Evolutionary conservation across 2,329 filamentous ascomycete species (phyloP).

Genomic region (Aspergillus sp.): DNA sequence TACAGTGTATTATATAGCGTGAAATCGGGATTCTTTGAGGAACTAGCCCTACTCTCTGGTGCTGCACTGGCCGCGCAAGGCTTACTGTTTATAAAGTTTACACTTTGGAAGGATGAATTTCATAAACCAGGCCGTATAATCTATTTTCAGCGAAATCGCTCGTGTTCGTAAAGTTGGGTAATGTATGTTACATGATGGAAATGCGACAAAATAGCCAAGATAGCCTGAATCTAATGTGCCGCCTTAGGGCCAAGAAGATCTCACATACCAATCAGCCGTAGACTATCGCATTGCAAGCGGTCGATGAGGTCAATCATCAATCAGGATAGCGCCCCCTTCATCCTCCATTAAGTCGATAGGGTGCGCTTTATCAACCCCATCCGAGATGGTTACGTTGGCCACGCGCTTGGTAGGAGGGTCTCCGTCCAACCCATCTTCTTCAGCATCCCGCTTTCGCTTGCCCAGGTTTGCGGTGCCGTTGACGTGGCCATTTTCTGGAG

Average conservation of each 20-base stretch:
- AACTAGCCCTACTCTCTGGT: neutral
- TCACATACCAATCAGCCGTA: neutral
- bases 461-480: conserved; percentile 26
- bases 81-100: neutral
- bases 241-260: neutral
- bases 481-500: conserved; percentile 27
- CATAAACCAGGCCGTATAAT: neutral
- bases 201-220: conserved; percentile 5
- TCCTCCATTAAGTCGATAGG: conserved; percentile 50
- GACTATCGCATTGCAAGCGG: neutral
- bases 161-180: conserved; percentile 10
- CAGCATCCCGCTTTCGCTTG: conserved; percentile 48
- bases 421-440: conserved; percentile 38
- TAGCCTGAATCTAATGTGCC: neutral
- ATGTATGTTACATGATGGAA: conserved; percentile 19
- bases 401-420: conserved; percentile 45
- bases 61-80: neutral
- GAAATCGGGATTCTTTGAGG: neutral
- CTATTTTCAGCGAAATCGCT: conserved; percentile 10
- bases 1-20: neutral
- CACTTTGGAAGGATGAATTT: neutral
- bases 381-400: conserved; percentile 35
- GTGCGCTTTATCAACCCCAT: conserved; percentile 38
- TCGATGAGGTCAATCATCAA: conserved; percentile 43
- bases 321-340: conserved; percentile 64